Conservation (phyloP, 345 rosid species). For the Clausena lansium region DNA sequence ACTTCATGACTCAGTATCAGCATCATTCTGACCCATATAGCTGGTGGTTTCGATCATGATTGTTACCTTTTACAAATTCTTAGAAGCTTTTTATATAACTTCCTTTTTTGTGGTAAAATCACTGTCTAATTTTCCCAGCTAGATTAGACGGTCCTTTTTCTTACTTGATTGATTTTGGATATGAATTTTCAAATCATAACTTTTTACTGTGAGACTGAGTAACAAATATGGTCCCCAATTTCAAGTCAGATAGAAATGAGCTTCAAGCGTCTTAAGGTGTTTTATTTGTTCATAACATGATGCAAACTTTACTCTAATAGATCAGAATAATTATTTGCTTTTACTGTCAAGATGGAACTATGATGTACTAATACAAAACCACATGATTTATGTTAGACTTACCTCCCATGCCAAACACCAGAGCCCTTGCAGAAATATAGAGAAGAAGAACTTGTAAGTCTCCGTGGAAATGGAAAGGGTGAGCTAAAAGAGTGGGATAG, state of each 20-base stretch:
- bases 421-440: conserved; percentile 56
- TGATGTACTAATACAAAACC: conserved; percentile 1
- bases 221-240: neutral
- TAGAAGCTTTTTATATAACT: neutral
- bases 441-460: conserved; percentile 62
- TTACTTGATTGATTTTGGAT: neutral
- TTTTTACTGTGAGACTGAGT: neutral
- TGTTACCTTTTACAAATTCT: neutral
- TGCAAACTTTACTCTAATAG: neutral
- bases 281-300: neutral
- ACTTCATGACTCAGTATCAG: neutral
- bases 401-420: conserved; percentile 85
- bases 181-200: neutral
- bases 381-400: conserved; percentile 43
- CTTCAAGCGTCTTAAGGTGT: neutral
- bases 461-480: conserved; percentile 63
- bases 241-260: neutral
- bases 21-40: neutral
- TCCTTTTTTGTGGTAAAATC: neutral
- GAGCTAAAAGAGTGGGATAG: conserved; percentile 88
- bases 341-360: neutral
- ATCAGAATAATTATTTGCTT: neutral
- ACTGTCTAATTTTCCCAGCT: neutral
- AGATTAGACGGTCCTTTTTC: neutral
- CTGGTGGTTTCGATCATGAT: conserved; percentile 1